These are phyloP conservation scores for Kewa caespitosa DNA, from an alignment of 179 eudicot species.

Conservation along the genomic window DNA sequence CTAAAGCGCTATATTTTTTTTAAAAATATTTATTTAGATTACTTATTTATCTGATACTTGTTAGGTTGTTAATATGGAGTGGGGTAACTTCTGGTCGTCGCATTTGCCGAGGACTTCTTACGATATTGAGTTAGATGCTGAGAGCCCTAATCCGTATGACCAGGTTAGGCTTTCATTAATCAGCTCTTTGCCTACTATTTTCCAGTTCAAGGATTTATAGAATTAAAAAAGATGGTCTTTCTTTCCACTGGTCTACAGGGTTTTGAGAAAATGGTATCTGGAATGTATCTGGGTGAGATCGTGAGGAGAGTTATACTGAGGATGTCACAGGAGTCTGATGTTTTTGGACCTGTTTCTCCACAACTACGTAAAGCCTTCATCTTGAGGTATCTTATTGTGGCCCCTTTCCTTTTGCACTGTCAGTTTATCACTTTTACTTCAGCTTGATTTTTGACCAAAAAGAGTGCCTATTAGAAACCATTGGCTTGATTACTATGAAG, in stretches of 20 bases:
- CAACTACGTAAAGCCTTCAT: constrained; percentile 33
- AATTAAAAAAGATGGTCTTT: neutral
- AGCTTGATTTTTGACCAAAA: neutral
- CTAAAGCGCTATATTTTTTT: neutral
- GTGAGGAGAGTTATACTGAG: constrained; percentile 42
- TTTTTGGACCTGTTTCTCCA: constrained; percentile 40
- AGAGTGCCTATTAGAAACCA: neutral
- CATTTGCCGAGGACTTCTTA: constrained; percentile 58
- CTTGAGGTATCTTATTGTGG: constrained; percentile 32
- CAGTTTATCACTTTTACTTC: neutral
- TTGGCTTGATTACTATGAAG: neutral
- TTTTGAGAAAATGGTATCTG: constrained; percentile 54
- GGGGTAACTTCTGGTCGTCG: constrained; percentile 98
- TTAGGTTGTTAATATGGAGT: constrained; percentile 93
- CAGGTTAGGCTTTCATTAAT: constrained; percentile 29
- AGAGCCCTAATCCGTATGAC: constrained; percentile 51
- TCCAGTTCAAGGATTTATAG: neutral
- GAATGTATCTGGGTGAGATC: constrained; percentile 52
- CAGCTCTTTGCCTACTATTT: neutral
- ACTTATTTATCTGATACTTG: neutral
- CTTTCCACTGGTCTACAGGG: constrained; percentile 39
- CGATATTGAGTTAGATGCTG: constrained; percentile 42
- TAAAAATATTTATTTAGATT: neutral
- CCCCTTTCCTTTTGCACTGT: neutral
- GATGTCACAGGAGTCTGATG: constrained; percentile 39